Evolutionary conservation across 305 asterid genomes (phyloP), one percentile per base, ranked within the genome.

Genomic region (Fraxinus sp.): DNA sequence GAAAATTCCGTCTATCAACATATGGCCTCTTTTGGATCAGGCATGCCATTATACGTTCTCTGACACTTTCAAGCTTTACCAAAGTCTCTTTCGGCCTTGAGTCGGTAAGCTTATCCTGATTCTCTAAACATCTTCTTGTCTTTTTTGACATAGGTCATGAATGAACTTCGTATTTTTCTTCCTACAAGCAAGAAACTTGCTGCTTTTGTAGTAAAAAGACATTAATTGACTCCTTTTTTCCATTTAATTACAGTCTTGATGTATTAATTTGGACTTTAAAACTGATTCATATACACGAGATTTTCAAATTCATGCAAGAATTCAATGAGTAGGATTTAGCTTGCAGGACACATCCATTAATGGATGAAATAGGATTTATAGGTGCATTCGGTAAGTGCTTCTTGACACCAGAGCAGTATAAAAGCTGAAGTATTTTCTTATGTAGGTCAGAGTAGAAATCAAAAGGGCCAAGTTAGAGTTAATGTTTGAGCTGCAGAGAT

Each of bases 21-120:
- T 95, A 95, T 81, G 92, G 98, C 62, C 92, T 93, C 57, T 95
- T 95, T 82, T 95, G 98, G 98, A 95, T 95, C 84, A 91, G 97
- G 85, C 98, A 93, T 81, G 91, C 97, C 85, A 90, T 93, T 68
- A 82, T 90, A 78, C 98, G 98, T 32, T 93, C 94, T 7, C 89
- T 95, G 92, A 95, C 98, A 1, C 87, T 92, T 24, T 90, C 98
- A 71, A 95, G 97, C 92, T 93, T 95, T 88, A 95, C 92, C 70
- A 93, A 91, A 89, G 98, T 95, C 84, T 85, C 98, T 28, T 93
- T 92, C 77, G 98, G 98, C 81, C 93, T 93, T 57, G 97, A 93
- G 78, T 95, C 98, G 79, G 98, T 95, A 86, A 78, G 97, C 76
- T 79, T 85, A 71, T 57, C 26, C 59, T 13, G 59, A 64, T 70